A percentile compares a stretch with the other conserved stretches of the same genome.
Conservation (phyloP, 306 rosid species). For the Cicer chorassanicum region DNA sequence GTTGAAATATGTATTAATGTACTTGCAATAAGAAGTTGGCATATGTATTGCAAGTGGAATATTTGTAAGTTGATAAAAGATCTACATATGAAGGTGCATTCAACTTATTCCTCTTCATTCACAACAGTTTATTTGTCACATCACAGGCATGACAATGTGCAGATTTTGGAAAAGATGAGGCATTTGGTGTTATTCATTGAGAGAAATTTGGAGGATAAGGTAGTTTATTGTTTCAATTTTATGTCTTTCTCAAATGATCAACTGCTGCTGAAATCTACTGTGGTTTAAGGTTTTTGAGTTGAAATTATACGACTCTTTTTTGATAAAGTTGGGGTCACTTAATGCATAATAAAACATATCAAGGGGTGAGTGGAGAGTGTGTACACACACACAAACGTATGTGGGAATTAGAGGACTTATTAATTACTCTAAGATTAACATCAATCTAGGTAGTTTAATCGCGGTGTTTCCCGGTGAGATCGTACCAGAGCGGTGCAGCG, state of each 20-base stretch:
- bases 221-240: constrained; percentile 41
- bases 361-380: not conserved
- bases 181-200: constrained; percentile 89
- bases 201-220: constrained; percentile 88
- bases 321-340: constrained; percentile 28
- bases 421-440: no score
- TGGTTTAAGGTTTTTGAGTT: constrained; percentile 35
- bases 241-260: constrained; percentile 9
- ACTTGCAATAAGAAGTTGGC: constrained; percentile 35
- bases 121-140: constrained; percentile 51
- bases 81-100: constrained; percentile 20
- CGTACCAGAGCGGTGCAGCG: no score
- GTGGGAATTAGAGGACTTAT: no score
- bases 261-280: constrained; percentile 15
- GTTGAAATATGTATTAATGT: constrained; percentile 18
- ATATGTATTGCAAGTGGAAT: constrained; percentile 32
- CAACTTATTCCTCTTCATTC: constrained; percentile 25
- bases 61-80: constrained; percentile 34
- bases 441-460: no score
- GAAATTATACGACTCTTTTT: constrained; percentile 6
- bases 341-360: not conserved
- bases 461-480: no score
- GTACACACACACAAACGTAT: no score
- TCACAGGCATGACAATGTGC: constrained; percentile 93
- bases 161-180: constrained; percentile 86